phyloP scores from a whole-genome alignment of 257 asterid species.

The Przewalskia tangutica region DNA sequence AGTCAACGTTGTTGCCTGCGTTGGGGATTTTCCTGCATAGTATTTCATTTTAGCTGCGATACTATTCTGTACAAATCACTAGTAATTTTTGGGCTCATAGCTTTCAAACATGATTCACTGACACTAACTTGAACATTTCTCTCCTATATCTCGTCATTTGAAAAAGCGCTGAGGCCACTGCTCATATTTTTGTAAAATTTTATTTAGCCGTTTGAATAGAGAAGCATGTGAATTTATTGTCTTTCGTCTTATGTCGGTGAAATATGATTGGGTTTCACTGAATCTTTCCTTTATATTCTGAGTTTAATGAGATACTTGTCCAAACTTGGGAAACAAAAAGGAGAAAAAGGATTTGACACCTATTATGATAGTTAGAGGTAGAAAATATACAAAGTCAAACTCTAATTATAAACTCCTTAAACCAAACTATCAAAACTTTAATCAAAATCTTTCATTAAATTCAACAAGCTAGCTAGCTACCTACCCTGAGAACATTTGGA shows the following conservation, averaged over 20 bases:
- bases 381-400: not conserved
- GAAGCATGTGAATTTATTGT: slow-evolving; percentile 2
- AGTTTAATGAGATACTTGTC: not conserved
- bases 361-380: not conserved
- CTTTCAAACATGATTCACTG: not conserved
- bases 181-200: slow-evolving; percentile 1
- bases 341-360: not conserved
- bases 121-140: not conserved
- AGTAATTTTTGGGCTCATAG: not conserved
- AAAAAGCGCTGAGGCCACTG: not conserved
- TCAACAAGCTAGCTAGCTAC: not conserved
- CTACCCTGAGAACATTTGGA: not conserved
- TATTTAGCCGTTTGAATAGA: slow-evolving; percentile 3
- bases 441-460: not conserved
- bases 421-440: not conserved
- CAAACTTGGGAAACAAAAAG: not conserved
- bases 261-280: not conserved
- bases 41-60: slow-evolving; percentile 9
- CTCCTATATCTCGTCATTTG: not conserved
- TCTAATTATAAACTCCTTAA: not conserved
- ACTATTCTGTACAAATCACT: slow-evolving; percentile 3
- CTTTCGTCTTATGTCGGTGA: not conserved
- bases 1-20: slow-evolving; percentile 89
- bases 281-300: not conserved
- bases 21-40: not conserved